Evolutionary conservation across 768 basidiomycete genomes (phyloP).

Genomic region (Hysterangium stoloniferum): DNA sequence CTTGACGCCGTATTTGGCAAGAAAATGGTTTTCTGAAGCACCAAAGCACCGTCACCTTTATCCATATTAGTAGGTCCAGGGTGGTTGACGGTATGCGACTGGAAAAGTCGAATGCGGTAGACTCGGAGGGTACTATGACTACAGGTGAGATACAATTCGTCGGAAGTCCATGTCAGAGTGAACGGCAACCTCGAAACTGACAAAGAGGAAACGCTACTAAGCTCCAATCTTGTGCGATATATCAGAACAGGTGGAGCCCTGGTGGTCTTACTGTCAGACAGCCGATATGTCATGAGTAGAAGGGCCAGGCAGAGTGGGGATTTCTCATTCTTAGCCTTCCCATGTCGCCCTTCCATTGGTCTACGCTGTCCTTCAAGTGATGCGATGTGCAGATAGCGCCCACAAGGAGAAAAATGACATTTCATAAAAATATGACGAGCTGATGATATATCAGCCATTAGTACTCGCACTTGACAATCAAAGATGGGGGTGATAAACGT

Average conservation of each 20-base stretch:
- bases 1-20: constrained; percentile 18
- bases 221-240: neutral
- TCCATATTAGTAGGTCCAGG: neutral
- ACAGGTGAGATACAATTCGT: constrained; percentile 20
- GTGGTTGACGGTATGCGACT: no score
- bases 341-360: neutral
- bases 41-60: constrained; percentile 13
- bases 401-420: constrained; percentile 22
- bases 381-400: constrained; percentile 21
- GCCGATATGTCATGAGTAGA: neutral
- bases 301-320: neutral
- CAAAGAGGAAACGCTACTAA: neutral
- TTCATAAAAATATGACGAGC: constrained; percentile 24
- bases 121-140: constrained; percentile 16
- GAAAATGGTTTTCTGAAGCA: constrained; percentile 17
- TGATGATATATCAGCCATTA: no score
- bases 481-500: neutral
- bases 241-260: constrained; percentile 1
- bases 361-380: constrained; percentile 21
- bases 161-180: constrained; percentile 22
- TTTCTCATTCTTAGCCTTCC: neutral
- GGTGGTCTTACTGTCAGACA: neutral
- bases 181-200: constrained; percentile 20
- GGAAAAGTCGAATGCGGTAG: constrained; percentile 21
- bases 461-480: neutral